Evolutionary conservation across 1,139 yeast genomes (phyloP).

Genomic region (Geotrichum siamense): DNA sequence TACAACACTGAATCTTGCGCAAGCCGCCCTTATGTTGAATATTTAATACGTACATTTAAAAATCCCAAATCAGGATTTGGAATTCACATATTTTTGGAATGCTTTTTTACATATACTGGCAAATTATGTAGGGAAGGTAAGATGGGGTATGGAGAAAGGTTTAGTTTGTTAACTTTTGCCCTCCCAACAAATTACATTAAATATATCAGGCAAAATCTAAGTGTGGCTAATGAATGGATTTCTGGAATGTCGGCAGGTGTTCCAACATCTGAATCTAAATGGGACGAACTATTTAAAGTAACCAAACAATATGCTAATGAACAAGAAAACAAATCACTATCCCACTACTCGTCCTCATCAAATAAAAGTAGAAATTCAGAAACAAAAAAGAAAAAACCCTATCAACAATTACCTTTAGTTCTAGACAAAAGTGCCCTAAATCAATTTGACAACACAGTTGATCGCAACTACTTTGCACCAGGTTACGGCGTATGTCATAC

Average conservation of each 20-base stretch:
- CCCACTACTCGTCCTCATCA: not conserved
- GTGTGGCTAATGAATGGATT: conserved; percentile 10
- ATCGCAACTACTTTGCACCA: not conserved
- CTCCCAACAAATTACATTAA: conserved; percentile 11
- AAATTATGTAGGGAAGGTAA: conserved; percentile 7
- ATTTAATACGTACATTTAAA: conserved; percentile 14
- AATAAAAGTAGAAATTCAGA: not conserved
- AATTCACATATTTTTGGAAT: conserved; percentile 15
- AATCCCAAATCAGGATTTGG: conserved; percentile 13
- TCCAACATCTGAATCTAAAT: conserved; percentile 3
- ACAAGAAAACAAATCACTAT: not conserved
- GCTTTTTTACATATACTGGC: conserved; percentile 14
- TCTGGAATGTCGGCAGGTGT: conserved; percentile 11
- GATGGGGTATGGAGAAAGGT: conserved; percentile 11
- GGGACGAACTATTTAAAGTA: conserved; percentile 12
- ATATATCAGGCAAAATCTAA: conserved; percentile 5
- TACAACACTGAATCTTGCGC: conserved; percentile 13
- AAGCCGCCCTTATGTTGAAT: conserved; percentile 11
- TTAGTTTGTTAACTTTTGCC: conserved; percentile 9
- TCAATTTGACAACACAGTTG: not conserved
- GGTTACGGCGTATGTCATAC: not conserved
- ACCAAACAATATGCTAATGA: conserved; percentile 14
- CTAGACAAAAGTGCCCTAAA: not conserved
- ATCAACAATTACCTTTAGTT: not conserved
- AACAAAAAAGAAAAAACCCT: not conserved